Percentiles rank a stretch among this genome's conserved stretches.
Conservation (phyloP, 1,139 yeast species). For the Lodderomyces parapsilosis region DNA sequence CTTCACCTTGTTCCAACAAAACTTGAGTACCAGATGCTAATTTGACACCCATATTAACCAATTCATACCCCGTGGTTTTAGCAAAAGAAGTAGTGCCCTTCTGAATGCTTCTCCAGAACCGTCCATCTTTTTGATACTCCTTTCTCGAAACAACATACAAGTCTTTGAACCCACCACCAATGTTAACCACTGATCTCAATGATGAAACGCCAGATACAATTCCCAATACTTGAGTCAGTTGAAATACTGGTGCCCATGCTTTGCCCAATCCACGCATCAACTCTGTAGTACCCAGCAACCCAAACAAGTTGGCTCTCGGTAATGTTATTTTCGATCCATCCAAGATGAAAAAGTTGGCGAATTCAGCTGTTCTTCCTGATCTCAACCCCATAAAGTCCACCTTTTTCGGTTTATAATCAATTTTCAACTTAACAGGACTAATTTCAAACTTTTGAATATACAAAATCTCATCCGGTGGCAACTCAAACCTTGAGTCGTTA, state of each 20-base stretch:
- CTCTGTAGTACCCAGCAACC: conserved; percentile 70
- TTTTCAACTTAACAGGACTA: conserved; percentile 58
- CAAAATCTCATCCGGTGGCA: conserved; percentile 56
- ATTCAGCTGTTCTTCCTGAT: conserved; percentile 83
- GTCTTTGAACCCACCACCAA: conserved; percentile 77
- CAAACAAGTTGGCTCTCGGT: conserved; percentile 63
- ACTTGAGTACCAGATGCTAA: conserved; percentile 89
- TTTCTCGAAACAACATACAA: conserved; percentile 70
- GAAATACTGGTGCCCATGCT: conserved; percentile 86
- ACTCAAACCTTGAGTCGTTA: conserved; percentile 64
- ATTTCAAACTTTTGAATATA: conserved; percentile 71
- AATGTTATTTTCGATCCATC: conserved; percentile 79
- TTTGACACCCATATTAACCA: conserved; percentile 79
- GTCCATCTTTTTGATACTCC: conserved; percentile 73
- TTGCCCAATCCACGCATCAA: conserved; percentile 56
- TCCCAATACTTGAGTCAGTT: conserved; percentile 72
- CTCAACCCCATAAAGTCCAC: conserved; percentile 80
- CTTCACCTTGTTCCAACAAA: conserved; percentile 77
- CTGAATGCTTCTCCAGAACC: conserved; percentile 67
- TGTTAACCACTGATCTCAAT: conserved; percentile 68
- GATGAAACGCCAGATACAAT: conserved; percentile 85
- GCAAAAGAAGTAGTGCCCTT: conserved; percentile 80
- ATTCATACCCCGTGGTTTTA: conserved; percentile 75
- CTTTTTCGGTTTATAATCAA: conserved; percentile 92
- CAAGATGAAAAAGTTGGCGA: conserved; percentile 81